A percentile compares a stretch with the other conserved stretches of the same genome.
These are phyloP conservation scores for Penicillium paxilli DNA, from an alignment of 495 filamentous ascomycete species.

Conservation along the genomic window DNA sequence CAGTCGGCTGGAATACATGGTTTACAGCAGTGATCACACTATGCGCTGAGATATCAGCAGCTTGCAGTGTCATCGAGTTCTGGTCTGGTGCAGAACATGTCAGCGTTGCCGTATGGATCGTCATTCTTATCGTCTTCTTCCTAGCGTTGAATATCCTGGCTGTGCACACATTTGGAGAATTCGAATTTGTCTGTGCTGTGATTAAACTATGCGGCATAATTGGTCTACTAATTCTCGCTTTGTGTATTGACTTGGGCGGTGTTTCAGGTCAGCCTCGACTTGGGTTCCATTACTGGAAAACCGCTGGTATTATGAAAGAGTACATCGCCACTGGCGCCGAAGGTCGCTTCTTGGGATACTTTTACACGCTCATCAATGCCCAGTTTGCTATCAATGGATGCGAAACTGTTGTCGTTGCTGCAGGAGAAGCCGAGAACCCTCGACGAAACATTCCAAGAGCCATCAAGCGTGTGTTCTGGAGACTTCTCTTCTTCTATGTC, in stretches of 20 bases:
- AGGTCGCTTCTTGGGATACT: slow-evolving; percentile 60
- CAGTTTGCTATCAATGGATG: slow-evolving; percentile 75
- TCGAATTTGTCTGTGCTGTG: not conserved
- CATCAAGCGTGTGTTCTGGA: slow-evolving; percentile 70
- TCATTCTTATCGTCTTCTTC: too few relatives aligned
- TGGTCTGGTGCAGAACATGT: not conserved
- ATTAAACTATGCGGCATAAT: not conserved
- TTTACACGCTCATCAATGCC: slow-evolving; percentile 66
- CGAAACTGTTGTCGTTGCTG: slow-evolving; percentile 65
- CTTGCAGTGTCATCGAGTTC: not conserved
- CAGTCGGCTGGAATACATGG: not conserved
- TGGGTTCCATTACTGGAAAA: slow-evolving; percentile 5
- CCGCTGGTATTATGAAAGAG: too few relatives aligned
- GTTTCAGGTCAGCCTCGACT: not conserved
- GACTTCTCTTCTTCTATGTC: slow-evolving; percentile 69
- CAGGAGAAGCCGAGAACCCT: slow-evolving; percentile 66
- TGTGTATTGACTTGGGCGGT: slow-evolving; percentile 2
- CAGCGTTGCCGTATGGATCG: too few relatives aligned
- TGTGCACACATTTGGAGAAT: not conserved
- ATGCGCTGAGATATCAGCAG: not conserved
- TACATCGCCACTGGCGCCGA: too few relatives aligned
- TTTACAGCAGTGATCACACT: not conserved
- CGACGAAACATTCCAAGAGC: slow-evolving; percentile 68
- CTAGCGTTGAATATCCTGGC: too few relatives aligned
- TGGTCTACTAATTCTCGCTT: not conserved